These are phyloP conservation scores for Ganoderma sp. DNA, from an alignment of 1,284 basidiomycete species.

Conservation along the genomic window DNA sequence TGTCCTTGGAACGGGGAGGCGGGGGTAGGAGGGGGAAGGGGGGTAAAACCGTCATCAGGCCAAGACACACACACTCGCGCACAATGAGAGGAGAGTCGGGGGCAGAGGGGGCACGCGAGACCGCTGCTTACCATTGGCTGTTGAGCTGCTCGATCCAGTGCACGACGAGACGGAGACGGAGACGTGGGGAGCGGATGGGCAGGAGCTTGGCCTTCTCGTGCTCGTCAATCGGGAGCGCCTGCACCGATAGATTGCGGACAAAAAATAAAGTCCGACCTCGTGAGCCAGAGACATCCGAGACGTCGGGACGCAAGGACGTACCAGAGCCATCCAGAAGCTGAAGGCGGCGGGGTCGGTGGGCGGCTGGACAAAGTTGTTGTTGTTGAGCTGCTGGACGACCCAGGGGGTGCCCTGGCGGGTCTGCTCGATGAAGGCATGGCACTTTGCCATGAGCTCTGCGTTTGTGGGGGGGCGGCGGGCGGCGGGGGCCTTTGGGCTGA, in stretches of 20 bases:
- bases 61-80: constrained; percentile 18
- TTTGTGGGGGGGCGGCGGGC: constrained; percentile 45
- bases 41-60: constrained; percentile 17
- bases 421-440: constrained; percentile 81
- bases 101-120: constrained; percentile 11
- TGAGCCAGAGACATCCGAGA: constrained; percentile 9
- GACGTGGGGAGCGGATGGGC: constrained; percentile 82
- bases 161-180: constrained; percentile 84
- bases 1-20: constrained; percentile 33
- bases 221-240: constrained; percentile 93
- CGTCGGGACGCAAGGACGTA: constrained; percentile 38
- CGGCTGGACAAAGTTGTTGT: constrained; percentile 73
- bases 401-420: constrained; percentile 85
- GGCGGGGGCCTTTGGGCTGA: constrained; percentile 13
- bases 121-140: constrained; percentile 62
- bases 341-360: constrained; percentile 72
- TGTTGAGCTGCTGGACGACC: constrained; percentile 86
- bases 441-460: constrained; percentile 75
- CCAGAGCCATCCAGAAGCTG: constrained; percentile 89
- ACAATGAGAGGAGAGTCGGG: background rate
- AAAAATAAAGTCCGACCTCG: background rate
- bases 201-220: constrained; percentile 92
- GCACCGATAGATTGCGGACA: background rate
- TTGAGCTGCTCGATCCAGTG: constrained; percentile 91
- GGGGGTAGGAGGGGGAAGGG: constrained; percentile 1